These are phyloP conservation scores for Xylaria sp. DNA, from an alignment of 495 filamentous ascomycete genomes.

Conservation along the genomic window DNA sequence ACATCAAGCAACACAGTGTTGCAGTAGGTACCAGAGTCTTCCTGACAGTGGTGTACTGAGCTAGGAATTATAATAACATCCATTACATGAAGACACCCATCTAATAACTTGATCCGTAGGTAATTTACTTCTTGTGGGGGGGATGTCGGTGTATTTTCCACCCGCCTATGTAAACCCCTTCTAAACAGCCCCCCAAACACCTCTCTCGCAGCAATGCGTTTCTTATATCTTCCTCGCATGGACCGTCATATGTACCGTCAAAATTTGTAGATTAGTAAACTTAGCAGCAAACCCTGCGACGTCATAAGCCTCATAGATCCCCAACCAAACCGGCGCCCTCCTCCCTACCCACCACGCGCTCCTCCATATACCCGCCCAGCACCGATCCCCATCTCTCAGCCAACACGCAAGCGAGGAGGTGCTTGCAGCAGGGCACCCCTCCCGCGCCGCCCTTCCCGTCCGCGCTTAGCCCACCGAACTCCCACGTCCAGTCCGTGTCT, in stretches of 20 bases:
- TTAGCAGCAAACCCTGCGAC: conserved; percentile 24
- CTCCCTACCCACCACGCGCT: conserved; percentile 61
- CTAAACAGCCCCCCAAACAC: background rate
- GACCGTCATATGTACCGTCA: too few species aligned
- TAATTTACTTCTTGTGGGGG: too few species aligned
- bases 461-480: conserved; percentile 50
- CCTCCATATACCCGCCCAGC: conserved; percentile 61
- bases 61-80: background rate
- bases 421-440: conserved; percentile 78
- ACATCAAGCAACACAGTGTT: background rate
- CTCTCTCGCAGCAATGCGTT: background rate
- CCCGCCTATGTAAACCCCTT: background rate
- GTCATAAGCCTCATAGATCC: conserved; percentile 54
- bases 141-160: background rate
- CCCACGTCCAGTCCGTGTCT: conserved; percentile 34
- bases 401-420: conserved; percentile 83
- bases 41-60: background rate
- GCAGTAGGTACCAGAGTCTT: background rate
- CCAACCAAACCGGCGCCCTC: conserved; percentile 82
- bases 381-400: conserved; percentile 68
- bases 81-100: background rate
- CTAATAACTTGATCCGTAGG: background rate
- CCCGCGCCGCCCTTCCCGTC: conserved; percentile 36
- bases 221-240: conserved; percentile 4
- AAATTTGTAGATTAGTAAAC: too few species aligned